Evolutionary conservation across 345 rosid species (phyloP), one percentile per base, ranked within the genome.

Genomic region (Salix koriyanagi): DNA sequence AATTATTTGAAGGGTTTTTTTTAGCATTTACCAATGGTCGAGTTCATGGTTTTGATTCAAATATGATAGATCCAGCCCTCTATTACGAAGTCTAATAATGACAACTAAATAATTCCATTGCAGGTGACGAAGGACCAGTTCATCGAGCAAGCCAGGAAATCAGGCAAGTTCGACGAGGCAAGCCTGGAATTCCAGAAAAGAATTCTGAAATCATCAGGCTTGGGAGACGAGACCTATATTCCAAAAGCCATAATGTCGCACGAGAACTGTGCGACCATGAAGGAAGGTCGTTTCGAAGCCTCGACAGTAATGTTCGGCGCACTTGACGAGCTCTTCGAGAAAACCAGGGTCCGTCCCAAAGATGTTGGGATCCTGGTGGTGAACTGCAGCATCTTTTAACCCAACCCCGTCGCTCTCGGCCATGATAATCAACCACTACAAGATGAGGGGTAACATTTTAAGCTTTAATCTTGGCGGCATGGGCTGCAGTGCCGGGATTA

Each of bases 401-500:
- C 99, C 99, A 0, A 96, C 99, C 0, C 99, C 98, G 2, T 93
- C 97, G 0, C 86, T 96, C 39, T 96, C 99, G 0, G 98, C 97
- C 1, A 96, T 96, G 97, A 85, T 93, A 32, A 96, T 96, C 30
- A 96, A 96, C 81, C 99, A 91, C 71, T 96, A 92, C 80, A 96
- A 91, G 75, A 96, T 93, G 99, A 86, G 98, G 73, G 97, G 99
- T 7, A 96, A 96, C 82, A 86, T 96, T 50, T 77, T 96, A 54
- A 96, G 98, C 79, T 96, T 88, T 85, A 96, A 96, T 70, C 92
- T 96, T 1, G 99, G 98, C 4, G 97, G 98, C 0, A 93, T 96
- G 99, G 98, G 99, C 1, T 96, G 98, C 82, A 91, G 98, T 37
- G 97, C 96, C 0, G 94, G 98, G 83, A 80, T 96, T 79, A 96